Evolutionary conservation across 2,329 filamentous ascomycete genomes (phyloP).

Genomic region (Fulvia fulva): DNA sequence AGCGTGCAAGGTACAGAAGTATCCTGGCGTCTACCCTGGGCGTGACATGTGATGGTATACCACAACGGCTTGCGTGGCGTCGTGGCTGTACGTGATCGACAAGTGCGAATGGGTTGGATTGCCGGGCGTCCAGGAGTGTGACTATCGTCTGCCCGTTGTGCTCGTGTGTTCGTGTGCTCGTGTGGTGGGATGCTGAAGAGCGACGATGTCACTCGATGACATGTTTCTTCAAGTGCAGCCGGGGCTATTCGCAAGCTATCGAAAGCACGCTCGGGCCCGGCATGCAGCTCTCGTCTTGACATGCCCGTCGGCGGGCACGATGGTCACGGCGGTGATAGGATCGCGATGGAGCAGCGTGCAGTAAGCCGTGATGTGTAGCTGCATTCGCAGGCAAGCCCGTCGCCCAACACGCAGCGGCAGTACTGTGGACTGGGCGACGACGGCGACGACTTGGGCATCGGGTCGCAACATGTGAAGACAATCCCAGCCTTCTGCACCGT

Average conservation of each 20-base stretch:
- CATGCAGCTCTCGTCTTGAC: neutral
- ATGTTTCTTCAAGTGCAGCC: neutral
- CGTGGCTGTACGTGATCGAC: neutral
- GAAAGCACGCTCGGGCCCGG: constrained; percentile 1
- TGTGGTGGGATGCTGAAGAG: neutral
- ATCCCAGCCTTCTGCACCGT: neutral
- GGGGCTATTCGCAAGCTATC: neutral
- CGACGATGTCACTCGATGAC: neutral
- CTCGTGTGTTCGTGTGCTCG: neutral
- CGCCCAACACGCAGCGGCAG: neutral
- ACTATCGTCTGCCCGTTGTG: neutral
- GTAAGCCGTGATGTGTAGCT: neutral
- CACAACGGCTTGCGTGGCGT: neutral
- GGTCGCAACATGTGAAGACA: neutral
- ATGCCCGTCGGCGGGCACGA: neutral
- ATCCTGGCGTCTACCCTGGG: neutral
- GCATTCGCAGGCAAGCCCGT: neutral
- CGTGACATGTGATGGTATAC: neutral
- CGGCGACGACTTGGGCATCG: neutral
- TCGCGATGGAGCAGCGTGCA: constrained; percentile 2
- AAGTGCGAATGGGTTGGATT: neutral
- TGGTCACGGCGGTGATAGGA: neutral
- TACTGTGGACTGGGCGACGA: neutral
- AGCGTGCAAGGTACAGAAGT: neutral
- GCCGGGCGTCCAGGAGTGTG: neutral